Evolutionary conservation across 176 grass and related monocot genomes (phyloP).

Genomic region (Carex parvula): DNA sequence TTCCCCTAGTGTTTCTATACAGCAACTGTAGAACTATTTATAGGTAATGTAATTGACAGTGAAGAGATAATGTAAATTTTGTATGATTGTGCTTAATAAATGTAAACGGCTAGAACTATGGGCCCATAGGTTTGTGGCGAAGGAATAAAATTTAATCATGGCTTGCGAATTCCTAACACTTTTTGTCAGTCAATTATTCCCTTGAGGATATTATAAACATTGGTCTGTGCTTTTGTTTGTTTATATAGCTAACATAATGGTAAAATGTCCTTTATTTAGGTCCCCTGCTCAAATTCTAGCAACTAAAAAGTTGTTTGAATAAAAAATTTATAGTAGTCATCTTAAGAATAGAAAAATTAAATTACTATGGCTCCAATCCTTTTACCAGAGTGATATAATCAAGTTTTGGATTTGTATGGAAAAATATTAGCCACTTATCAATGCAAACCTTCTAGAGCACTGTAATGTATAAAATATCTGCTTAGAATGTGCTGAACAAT

Average conservation of each 20-base stretch:
- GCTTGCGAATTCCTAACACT: background rate
- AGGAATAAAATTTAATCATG: background rate
- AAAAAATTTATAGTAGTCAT: background rate
- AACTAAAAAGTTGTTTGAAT: background rate
- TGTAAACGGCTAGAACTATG: background rate
- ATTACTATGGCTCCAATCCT: background rate
- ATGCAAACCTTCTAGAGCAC: background rate
- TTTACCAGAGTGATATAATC: background rate
- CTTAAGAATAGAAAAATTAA: background rate
- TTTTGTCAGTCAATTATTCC: background rate
- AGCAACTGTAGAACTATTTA: background rate
- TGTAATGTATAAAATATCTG: background rate
- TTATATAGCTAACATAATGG: background rate
- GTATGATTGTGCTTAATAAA: slow-evolving; percentile 15
- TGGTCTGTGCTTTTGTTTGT: background rate
- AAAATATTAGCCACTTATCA: background rate
- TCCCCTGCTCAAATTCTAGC: background rate
- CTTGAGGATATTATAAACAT: background rate
- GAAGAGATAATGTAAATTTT: slow-evolving; percentile 15
- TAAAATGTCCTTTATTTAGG: background rate
- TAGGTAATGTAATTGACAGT: background rate
- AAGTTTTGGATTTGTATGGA: background rate
- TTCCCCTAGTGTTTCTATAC: slow-evolving; percentile 1
- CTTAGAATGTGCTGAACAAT: background rate
- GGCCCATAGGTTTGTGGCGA: background rate